Percentiles rank a stretch among this genome's conserved stretches.
Conservation (phyloP, 2,329 filamentous ascomycete genomes). For the Diaporthe ampelina region DNA sequence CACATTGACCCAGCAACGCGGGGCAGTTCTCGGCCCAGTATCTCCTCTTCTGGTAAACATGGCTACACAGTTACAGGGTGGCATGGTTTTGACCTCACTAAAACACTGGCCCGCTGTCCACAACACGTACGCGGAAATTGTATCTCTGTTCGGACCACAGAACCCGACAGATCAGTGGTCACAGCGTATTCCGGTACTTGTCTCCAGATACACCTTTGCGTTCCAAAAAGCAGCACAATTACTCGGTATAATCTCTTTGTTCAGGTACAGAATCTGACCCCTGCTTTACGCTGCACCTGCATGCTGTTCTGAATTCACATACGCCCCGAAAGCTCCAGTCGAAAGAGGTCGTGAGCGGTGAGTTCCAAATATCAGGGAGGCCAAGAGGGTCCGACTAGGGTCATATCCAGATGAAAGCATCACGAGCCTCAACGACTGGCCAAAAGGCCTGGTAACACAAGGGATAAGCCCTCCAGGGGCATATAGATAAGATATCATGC, state of each 20-base stretch:
- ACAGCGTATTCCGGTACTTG: not conserved
- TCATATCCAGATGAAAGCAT: slow-evolving; percentile 18
- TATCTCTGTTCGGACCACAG: not conserved
- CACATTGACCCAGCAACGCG: slow-evolving; percentile 4
- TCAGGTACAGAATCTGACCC: not conserved
- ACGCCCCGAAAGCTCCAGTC: not conserved
- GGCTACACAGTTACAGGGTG: not conserved
- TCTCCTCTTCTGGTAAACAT: slow-evolving; percentile 22
- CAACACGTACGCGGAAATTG: not conserved
- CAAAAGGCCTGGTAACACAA: slow-evolving; percentile 20
- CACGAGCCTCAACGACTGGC: slow-evolving; percentile 38
- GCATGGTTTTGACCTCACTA: slow-evolving; percentile 21
- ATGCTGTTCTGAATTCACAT: not conserved
- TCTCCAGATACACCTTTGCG: not conserved
- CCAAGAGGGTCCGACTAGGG: slow-evolving; percentile 19
- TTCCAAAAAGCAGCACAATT: not conserved
- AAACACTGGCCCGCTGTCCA: not conserved
- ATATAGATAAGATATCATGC: not conserved
- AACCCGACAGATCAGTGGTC: not conserved
- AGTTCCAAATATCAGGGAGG: slow-evolving; percentile 13
- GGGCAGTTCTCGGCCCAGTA: slow-evolving; percentile 7
- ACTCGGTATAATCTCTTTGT: not conserved
- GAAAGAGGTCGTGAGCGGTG: slow-evolving; percentile 29
- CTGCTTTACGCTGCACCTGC: not conserved
- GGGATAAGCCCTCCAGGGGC: not conserved